phyloP scores from a whole-genome alignment of 108 stramenopile species.

The Aurantiochytrium sp. region DNA sequence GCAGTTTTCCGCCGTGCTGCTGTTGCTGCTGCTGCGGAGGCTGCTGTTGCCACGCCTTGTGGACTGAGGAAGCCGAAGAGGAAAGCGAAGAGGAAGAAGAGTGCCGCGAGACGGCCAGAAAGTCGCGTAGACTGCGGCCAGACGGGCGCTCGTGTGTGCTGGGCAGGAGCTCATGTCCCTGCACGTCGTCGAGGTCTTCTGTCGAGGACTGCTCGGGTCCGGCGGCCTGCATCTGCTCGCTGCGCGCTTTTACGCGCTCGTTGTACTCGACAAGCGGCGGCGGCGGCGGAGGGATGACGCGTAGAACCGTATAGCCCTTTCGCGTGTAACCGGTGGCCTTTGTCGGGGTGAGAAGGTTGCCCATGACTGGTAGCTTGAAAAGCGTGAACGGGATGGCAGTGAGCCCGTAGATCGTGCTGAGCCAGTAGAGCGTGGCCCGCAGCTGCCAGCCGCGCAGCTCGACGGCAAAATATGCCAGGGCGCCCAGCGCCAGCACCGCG shows the following conservation, averaged over 20 bases:
- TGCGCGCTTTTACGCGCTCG: neutral
- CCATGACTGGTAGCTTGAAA: conserved; percentile 25
- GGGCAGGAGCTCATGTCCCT: no score
- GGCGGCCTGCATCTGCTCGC: neutral
- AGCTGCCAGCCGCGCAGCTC: conserved; percentile 9
- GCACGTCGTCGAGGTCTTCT: no score
- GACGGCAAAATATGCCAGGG: neutral
- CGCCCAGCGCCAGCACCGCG: neutral
- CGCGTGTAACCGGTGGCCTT: conserved; percentile 27
- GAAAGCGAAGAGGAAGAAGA: no score
- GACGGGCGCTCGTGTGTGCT: no score
- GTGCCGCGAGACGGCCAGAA: no score
- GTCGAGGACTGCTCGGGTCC: no score
- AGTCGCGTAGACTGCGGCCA: no score
- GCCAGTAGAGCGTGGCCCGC: conserved; percentile 26
- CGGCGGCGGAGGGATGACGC: conserved; percentile 2
- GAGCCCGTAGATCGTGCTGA: conserved; percentile 2
- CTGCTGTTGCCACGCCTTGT: no score
- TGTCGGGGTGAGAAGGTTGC: neutral
- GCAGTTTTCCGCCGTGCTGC: no score
- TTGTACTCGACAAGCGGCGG: neutral
- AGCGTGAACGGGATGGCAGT: neutral
- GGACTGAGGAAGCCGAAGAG: no score
- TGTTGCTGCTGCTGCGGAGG: no score
- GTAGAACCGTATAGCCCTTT: conserved; percentile 19